phyloP scores from a whole-genome alignment of 176 grass and related monocot species.

The Elymus sibiricus region DNA sequence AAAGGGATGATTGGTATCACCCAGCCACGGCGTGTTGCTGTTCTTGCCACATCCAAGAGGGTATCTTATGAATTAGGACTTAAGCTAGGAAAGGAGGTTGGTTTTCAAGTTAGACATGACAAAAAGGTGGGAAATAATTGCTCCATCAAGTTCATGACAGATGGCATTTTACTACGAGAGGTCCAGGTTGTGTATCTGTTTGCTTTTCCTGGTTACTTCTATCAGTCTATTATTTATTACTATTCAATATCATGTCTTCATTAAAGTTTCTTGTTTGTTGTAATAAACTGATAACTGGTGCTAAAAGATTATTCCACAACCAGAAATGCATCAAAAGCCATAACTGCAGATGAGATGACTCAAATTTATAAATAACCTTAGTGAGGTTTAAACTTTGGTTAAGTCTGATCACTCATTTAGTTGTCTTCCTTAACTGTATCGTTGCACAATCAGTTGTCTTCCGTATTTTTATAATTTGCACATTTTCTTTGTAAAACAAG shows the following conservation, averaged over 20 bases:
- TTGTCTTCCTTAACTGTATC: neutral
- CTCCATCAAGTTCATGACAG: conserved; percentile 98
- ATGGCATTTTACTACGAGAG: conserved; percentile 97
- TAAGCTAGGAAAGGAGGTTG: conserved; percentile 76
- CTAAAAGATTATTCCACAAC: conserved; percentile 8
- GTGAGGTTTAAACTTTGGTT: conserved; percentile 1
- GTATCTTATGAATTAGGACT: conserved; percentile 91
- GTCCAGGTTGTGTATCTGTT: conserved; percentile 60
- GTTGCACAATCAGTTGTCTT: neutral
- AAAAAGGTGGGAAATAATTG: conserved; percentile 75
- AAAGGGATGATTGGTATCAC: conserved; percentile 96
- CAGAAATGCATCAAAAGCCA: conserved; percentile 1
- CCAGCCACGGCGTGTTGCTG: conserved; percentile 90
- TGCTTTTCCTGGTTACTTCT: conserved; percentile 31
- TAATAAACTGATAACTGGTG: conserved; percentile 10
- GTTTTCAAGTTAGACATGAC: conserved; percentile 99
- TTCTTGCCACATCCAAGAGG: conserved; percentile 87
- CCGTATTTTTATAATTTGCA: conserved; percentile 8
- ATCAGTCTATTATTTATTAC: conserved; percentile 28
- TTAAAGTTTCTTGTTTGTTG: conserved; percentile 11
- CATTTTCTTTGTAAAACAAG: neutral
- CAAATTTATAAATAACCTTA: conserved; percentile 8
- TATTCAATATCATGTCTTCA: neutral
- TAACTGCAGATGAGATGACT: neutral
- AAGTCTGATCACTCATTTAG: neutral